phyloP scores from a whole-genome alignment of 192 early-diverging fungal species.

The Coemansia sp. region DNA sequence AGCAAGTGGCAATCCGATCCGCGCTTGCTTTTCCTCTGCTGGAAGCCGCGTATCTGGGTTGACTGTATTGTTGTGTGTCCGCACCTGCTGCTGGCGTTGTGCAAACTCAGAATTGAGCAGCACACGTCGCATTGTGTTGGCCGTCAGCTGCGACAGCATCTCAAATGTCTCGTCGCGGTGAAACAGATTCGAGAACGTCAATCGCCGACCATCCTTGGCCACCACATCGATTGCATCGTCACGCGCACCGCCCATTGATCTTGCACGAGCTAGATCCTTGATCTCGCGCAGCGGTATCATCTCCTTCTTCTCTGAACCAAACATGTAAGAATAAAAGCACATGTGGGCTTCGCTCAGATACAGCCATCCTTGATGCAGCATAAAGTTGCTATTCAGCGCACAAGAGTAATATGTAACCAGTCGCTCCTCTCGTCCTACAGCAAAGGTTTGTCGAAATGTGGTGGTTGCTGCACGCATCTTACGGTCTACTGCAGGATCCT shows the following conservation, averaged over 20 bases:
- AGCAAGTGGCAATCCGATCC: slow-evolving; percentile 34
- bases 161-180: slow-evolving; percentile 96
- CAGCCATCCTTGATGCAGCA: slow-evolving; percentile 96
- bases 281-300: slow-evolving; percentile 91
- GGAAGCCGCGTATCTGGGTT: slow-evolving; percentile 25
- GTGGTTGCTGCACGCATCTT: slow-evolving; percentile 85
- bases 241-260: slow-evolving; percentile 87
- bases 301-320: slow-evolving; percentile 90
- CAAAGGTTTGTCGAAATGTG: slow-evolving; percentile 87
- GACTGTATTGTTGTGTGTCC: slow-evolving; percentile 3
- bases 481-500: slow-evolving; percentile 78
- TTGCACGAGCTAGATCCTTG: slow-evolving; percentile 82
- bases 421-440: slow-evolving; percentile 73
- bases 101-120: slow-evolving; percentile 74
- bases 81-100: slow-evolving; percentile 20
- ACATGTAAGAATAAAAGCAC: slow-evolving; percentile 93
- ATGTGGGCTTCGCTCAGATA: slow-evolving; percentile 92
- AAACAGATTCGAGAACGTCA: slow-evolving; percentile 93
- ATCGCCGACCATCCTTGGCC: slow-evolving; percentile 76
- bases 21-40: not conserved
- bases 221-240: slow-evolving; percentile 84
- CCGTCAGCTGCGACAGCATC: slow-evolving; percentile 86
- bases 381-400: slow-evolving; percentile 71
- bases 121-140: slow-evolving; percentile 82
- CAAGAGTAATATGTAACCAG: slow-evolving; percentile 97